Conservation (phyloP, 257 asterid genomes). For the Haberlea rhodopensis region DNA sequence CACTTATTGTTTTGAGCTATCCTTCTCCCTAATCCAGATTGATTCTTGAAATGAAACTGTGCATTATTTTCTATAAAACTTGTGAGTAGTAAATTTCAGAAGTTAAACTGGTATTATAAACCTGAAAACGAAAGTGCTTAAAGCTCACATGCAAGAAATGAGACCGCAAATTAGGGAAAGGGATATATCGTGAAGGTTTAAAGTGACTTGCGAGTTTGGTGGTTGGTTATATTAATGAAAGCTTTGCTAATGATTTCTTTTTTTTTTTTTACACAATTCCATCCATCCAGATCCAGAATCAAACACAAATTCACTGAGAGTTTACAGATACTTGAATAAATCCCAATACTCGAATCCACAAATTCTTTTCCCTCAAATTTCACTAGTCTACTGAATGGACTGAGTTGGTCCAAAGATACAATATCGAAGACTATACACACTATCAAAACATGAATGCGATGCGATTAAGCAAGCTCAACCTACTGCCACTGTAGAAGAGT, state of each 20-base stretch:
- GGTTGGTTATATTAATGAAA: background rate
- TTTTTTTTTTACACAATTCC: no score
- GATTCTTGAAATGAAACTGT: background rate
- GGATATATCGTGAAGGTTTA: constrained; percentile 31
- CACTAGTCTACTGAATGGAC: constrained; percentile 25
- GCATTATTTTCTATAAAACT: background rate
- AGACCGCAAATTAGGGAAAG: constrained; percentile 29
- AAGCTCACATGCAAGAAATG: constrained; percentile 40
- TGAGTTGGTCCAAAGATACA: constrained; percentile 29
- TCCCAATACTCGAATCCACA: background rate
- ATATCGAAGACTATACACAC: constrained; percentile 5
- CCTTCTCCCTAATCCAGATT: no score
- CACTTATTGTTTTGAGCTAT: no score
- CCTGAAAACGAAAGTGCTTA: constrained; percentile 36
- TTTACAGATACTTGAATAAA: no score
- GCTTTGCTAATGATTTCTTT: background rate
- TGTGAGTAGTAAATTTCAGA: background rate
- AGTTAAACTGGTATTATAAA: background rate
- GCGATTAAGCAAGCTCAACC: background rate
- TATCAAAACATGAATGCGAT: constrained; percentile 3
- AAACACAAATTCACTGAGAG: no score
- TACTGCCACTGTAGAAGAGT: constrained; percentile 27
- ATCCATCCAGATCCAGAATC: no score
- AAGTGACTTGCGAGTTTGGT: constrained; percentile 15
- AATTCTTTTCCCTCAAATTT: constrained; percentile 4